Evolutionary conservation across 2,329 filamentous ascomycete species (phyloP), one percentile per base, ranked within the genome.

Genomic region (Didymella segeticola): DNA sequence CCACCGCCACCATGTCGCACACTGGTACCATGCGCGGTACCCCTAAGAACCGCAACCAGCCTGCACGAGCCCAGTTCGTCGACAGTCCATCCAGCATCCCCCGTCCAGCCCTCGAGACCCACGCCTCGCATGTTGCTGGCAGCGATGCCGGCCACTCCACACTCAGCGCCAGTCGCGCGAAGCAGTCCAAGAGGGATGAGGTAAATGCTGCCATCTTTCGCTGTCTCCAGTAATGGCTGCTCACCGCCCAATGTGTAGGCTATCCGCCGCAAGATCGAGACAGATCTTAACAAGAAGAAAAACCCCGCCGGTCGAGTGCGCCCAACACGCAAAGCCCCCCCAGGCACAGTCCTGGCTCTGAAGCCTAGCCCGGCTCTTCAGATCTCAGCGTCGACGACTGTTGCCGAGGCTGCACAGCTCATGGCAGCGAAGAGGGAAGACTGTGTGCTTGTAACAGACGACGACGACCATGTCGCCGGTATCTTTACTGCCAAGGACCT

Each of bases 401-500:
- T 99, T 51, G 89, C 95, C 60, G 95, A 99, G 79, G 95, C 95
- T 42, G 95, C 95, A 33, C 95, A 99, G 81, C 82, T 99, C 71
- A 99, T 99, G 95, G 95, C 95, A 50, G 95, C 95, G 43, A 99
- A 99, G 83, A 86, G 95, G 68, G 95, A 99, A 77, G 95, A 99
- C 76, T 99, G 95, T 70, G 95, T 99, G 31, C 80, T 99, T 57
- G 95, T 99, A 20, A 99, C 95, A 34, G 95, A 99, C 75, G 93
- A 98, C 62, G 93, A 99, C 77, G 95, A 99, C 71, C 86, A 95
- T 39, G 99, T 99, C 78, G 91, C 95, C 37, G 95, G 95, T 79
- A 99, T 99, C 75, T 99, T 99, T 76, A 99, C 95, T 0, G 95
- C 95, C 63, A 99, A 99, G 81, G 95, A 99, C 81, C 82, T 99